Conservation (phyloP, 345 rosid species). For the Psidium friedrichsthalianum region DNA sequence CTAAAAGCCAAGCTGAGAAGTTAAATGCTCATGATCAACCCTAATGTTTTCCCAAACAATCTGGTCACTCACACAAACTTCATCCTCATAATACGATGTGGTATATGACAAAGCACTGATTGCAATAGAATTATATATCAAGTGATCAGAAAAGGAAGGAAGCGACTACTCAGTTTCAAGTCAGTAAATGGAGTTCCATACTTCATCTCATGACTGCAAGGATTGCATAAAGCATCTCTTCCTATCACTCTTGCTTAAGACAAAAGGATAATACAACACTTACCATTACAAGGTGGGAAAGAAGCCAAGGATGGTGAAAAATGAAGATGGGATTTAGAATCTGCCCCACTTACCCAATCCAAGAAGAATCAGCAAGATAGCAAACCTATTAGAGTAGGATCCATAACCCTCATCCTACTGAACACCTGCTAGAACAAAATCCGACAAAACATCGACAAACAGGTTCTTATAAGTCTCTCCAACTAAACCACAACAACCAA, state of each 20-base stretch:
- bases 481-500: background rate
- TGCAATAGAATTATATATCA: background rate
- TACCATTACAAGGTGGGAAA: background rate
- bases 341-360: background rate
- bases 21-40: background rate
- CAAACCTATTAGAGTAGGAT: slow-evolving; percentile 16
- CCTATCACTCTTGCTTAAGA: background rate
- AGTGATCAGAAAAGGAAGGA: background rate
- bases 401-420: slow-evolving; percentile 29
- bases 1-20: background rate
- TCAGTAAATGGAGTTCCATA: background rate
- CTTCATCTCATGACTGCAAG: background rate
- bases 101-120: background rate
- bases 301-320: background rate
- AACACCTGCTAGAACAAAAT: slow-evolving; percentile 10
- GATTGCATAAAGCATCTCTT: background rate
- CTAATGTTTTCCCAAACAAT: background rate
- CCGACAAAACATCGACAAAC: background rate
- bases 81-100: background rate
- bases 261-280: background rate
- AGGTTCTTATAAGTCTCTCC: background rate
- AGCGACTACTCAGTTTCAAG: background rate
- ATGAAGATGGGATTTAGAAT: background rate
- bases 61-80: background rate
- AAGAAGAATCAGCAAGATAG: background rate